These are phyloP conservation scores for Citrullus amarus DNA, from an alignment of 306 rosid genomes.

Conservation along the genomic window DNA sequence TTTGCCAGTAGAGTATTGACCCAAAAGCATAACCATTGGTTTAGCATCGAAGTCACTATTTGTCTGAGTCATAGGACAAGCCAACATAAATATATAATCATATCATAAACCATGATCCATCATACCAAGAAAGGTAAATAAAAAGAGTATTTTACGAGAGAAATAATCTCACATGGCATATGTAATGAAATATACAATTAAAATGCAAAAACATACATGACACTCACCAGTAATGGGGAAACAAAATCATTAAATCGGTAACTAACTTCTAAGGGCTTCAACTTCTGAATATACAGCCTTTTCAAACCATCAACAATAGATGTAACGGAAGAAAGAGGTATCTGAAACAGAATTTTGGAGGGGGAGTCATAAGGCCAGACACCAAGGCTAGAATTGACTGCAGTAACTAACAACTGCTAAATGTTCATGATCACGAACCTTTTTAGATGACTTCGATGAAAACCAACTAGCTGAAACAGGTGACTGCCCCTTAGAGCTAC, in stretches of 20 bases:
- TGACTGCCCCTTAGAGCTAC: slow-evolving; percentile 26
- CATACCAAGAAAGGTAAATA: not conserved
- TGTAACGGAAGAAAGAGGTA: slow-evolving; percentile 67
- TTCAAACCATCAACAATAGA: slow-evolving; percentile 83
- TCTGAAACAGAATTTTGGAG: slow-evolving; percentile 18
- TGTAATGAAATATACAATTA: not conserved
- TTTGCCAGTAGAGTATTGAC: slow-evolving; percentile 96
- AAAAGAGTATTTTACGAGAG: not conserved
- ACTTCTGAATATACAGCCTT: slow-evolving; percentile 73
- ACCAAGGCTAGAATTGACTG: not conserved
- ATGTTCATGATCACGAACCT: slow-evolving; percentile 23
- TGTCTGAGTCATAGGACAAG: slow-evolving; percentile 32
- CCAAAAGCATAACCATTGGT: slow-evolving; percentile 97
- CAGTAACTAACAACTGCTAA: not conserved
- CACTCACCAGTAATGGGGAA: slow-evolving; percentile 68
- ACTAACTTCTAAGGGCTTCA: slow-evolving; percentile 82
- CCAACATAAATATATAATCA: slow-evolving; percentile 1
- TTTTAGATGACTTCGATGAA: slow-evolving; percentile 51
- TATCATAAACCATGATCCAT: not conserved
- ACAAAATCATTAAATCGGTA: slow-evolving; percentile 73
- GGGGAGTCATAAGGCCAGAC: not conserved
- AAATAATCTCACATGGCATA: not conserved
- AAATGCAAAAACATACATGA: not conserved
- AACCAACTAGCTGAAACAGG: slow-evolving; percentile 57
- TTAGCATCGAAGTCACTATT: slow-evolving; percentile 95